Base-by-base conservation (phyloP, 139 green algal genomes). In the Eudorina sp. region DNA sequence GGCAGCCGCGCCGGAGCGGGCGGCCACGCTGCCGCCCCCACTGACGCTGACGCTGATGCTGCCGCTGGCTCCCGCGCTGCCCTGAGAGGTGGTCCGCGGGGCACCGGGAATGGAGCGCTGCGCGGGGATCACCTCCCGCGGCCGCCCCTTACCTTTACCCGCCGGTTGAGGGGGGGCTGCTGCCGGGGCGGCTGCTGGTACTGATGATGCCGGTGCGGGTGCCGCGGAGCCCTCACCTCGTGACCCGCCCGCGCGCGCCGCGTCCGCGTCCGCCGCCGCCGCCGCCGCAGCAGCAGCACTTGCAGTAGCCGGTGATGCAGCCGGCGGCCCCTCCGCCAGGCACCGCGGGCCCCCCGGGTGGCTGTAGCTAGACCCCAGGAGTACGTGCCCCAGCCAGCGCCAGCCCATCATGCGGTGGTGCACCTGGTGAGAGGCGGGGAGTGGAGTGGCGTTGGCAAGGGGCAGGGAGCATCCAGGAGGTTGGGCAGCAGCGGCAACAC, bases 301-400 rank as follows among this genome's bases (percentile, higher is more conserved):
- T 72, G 7, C 55, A 68, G 8, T 34, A 18, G 55, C 16, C 14
- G 55, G 5, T 29, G 55, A 5, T 68, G 55, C 55, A 31, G 19
- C 21, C 55, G 55, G 55, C 16, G 70, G 46, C 7, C 48, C 31
- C 51, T 2, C 14, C 27, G 77, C 77, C 5, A 53, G 51, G 38
- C 7, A 38, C 4, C 16, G 7, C 5, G 0, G 21, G 19, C 77
- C 77, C 21, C 11, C 1, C 16, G 77, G 77, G 53, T 84, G 77
- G 9, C 21, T 84, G 34, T 84, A 84, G 29, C 21, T 69, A 9
- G 38, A 27, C 0, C 78, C 78, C 23, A 62, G 25, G 11, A 85
- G 41, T 14, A 85, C 53, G 40, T 74, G 53, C 13, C 78, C 78
- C 53, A 85, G 78, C 58, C 58, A 85, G 29, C 78, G 78, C 78